Base-by-base conservation (phyloP, 495 filamentous ascomycete species). In the Daldinia decipiens region DNA sequence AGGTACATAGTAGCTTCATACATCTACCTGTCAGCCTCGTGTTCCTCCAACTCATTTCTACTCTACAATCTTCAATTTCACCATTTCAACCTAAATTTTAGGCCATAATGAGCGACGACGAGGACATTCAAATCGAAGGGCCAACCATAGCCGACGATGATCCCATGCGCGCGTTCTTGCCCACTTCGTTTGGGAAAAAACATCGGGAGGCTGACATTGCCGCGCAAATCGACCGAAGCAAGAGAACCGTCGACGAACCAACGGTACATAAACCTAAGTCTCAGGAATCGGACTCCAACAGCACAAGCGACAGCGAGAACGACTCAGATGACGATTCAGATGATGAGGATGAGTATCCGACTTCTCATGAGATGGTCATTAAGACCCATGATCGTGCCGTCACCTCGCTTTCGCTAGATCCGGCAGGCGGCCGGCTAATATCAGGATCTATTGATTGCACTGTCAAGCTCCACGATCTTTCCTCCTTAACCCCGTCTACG, bases 401-500 rank as follows among this genome's bases (percentile, higher is more conserved):
- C 59, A 97, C 96, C 9, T 90, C 89, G 3, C 83, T 92, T 61
- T 89, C 93, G 4, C 82, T 97, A 29, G 95, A 99, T 79, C 90
- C 92, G 0, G 89, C 94, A 0, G 95, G 95, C 5, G 88, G 89
- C 29, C 90, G 95, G 72, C 80, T 98, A 70, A 87, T 97, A 27
- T 95, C 92, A 59, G 93, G 93, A 52, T 97, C 93, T 1, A 92
- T 90, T 45, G 95, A 99, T 79, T 94, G 93, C 79, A 93, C 88
- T 1, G 76, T 98, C 60, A 98, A 97, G 75, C 84, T 98, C 21
- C 95, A 97, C 79, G 95, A 99, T 78, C 97, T 99, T 80, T 88
- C 93, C 1, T 91, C 95, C 31, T 95, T 98, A 92, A 98, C 95
- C 0, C 91, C 93, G 0, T 95, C 94, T 3, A 97, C 97, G 0